Conservation (phyloP, 768 basidiomycete species). For the Amanita jacksonii region DNA sequence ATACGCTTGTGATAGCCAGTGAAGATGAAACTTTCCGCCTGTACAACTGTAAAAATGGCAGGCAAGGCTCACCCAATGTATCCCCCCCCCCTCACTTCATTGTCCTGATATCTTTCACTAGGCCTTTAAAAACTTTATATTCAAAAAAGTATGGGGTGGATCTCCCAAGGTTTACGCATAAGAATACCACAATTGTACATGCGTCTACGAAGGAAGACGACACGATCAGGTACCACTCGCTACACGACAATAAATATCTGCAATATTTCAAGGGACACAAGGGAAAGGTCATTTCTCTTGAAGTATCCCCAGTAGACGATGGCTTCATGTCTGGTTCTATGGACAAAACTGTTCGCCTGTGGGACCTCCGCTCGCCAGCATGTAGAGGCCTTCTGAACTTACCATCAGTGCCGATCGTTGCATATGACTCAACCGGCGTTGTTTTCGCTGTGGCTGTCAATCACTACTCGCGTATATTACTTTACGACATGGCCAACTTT, state of each 20-base stretch:
- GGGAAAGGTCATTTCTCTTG: constrained; percentile 78
- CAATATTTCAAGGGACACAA: constrained; percentile 96
- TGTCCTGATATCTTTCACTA: constrained; percentile 21
- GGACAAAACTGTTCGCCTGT: constrained; percentile 91
- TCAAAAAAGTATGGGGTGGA: constrained; percentile 98
- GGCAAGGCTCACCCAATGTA: constrained; percentile 54
- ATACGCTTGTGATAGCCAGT: constrained; percentile 73
- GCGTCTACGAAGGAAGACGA: constrained; percentile 95
- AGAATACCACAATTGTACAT: constrained; percentile 73
- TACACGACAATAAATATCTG: constrained; percentile 95
- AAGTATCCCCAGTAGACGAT: constrained; percentile 89
- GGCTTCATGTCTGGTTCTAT: constrained; percentile 92
- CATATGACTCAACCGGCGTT: constrained; percentile 75
- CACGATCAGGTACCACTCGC: constrained; percentile 86
- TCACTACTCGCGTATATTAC: constrained; percentile 67
- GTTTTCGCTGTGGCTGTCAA: constrained; percentile 87
- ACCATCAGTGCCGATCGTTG: constrained; percentile 66
- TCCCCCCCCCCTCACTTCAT: constrained; percentile 14
- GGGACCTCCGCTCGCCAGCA: constrained; percentile 79
- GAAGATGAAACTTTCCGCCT: constrained; percentile 91
- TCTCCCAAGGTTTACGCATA: constrained; percentile 91
- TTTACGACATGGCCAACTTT: constrained; percentile 80
- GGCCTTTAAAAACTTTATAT: constrained; percentile 67
- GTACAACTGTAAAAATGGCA: constrained; percentile 85
- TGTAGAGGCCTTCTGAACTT: constrained; percentile 76